Evolutionary conservation across 345 rosid genomes (phyloP), one percentile per base, ranked within the genome.

Genomic region (Clarkia xantiana): DNA sequence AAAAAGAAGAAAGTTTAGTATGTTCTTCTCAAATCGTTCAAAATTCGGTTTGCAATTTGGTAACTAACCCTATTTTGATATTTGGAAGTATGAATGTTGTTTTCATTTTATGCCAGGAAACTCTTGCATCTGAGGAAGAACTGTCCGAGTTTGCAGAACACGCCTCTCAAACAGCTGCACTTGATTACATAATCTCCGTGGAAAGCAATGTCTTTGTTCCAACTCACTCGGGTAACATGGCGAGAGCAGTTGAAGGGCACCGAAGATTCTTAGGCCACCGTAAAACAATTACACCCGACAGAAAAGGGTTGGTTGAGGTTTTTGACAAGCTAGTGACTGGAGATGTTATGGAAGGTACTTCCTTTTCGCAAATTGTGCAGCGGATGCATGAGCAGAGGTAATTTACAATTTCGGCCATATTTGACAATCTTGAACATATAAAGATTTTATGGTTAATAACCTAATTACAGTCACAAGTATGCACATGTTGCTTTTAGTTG

Each of bases 241-340:
- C 96, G 38, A 80, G 86, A 71, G 89, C 89, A 0, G 89, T 90
- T 46, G 98, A 90, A 72, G 98, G 98, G 47, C 96, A 90, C 53
- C 86, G 96, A 40, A 81, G 98, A 69, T 86, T 83, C 67, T 73
- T 86, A 56, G 94, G 93, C 4, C 89, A 91, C 63, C 82, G 79
- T 18, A 79, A 68, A 70, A 86, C 98, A 38, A 79, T 90, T 59
- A 68, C 69, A 52, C 94, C 94, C 19, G 86, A 91, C 73, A 90
- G 98, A 66, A 86, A 78, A 70, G 83, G 81, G 57, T 67, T 90
- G 8, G 89, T 86, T 38, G 62, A 71, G 53, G 77, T 83, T 11
- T 81, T 86, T 52, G 75, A 76, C 68, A 72, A 69, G 71, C 49
- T 86, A 40, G 94, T 78, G 75, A 72, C 58, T 47, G 84, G 95